Evolutionary conservation across 257 asterid genomes (phyloP).

Genomic region (Fraxinus americana): DNA sequence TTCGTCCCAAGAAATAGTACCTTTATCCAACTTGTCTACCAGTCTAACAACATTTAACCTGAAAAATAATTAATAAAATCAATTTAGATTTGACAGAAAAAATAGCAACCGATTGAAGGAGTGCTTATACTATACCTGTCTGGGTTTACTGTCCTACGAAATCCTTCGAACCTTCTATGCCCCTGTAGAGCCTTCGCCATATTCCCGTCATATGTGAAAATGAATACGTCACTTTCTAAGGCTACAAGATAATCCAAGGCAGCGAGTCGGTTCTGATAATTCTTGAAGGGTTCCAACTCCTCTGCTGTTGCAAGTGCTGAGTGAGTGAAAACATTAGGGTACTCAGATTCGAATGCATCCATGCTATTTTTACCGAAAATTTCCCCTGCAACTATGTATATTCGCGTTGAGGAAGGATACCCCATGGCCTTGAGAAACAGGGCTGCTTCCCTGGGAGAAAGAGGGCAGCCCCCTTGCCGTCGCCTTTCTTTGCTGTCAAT

Average conservation of each 20-base stretch:
- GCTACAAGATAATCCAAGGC: constrained; percentile 88
- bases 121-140: constrained; percentile 56
- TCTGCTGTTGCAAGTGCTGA: constrained; percentile 71
- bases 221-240: constrained; percentile 83
- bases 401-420: constrained; percentile 69
- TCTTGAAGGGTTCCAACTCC: constrained; percentile 60
- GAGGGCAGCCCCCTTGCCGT: constrained; percentile 86
- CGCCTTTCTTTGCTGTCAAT: constrained; percentile 67
- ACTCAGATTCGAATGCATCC: constrained; percentile 69
- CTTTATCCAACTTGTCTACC: constrained; percentile 58
- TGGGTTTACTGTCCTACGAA: constrained; percentile 80
- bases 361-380: constrained; percentile 81
- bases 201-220: constrained; percentile 93
- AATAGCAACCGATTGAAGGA: neutral
- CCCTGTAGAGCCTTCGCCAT: constrained; percentile 99
- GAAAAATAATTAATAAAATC: constrained; percentile 20
- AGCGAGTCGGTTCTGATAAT: constrained; percentile 88
- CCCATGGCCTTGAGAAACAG: constrained; percentile 91
- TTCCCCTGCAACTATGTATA: constrained; percentile 90
- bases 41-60: constrained; percentile 69
- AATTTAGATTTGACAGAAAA: neutral
- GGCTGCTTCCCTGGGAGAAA: constrained; percentile 93
- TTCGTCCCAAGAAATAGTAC: constrained; percentile 60
- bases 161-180: constrained; percentile 84
- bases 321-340: constrained; percentile 81